Conservation (phyloP, 805 yeast genomes). For the Sugiyamaella smithiae region DNA sequence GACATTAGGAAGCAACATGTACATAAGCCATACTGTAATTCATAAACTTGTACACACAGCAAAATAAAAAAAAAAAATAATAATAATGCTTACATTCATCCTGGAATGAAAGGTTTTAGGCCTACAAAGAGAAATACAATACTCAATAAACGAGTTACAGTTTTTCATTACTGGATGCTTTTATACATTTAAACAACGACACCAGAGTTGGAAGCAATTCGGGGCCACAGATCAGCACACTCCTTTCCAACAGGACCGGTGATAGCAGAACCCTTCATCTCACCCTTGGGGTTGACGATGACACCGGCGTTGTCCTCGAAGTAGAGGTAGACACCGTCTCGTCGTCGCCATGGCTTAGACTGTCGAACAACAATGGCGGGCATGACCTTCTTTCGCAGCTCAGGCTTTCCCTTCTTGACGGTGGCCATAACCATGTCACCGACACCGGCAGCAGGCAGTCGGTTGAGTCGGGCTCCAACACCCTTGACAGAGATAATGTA, state of each 20-base stretch:
- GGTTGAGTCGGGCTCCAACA: conserved; percentile 98
- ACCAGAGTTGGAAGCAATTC: conserved; percentile 99
- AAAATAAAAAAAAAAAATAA: neutral
- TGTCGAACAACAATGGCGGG: conserved; percentile 99
- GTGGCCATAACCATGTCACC: conserved; percentile 88
- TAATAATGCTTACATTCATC: no score
- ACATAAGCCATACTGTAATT: no score
- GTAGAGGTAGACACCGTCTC: conserved; percentile 99
- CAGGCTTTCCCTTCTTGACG: conserved; percentile 99
- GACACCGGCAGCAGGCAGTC: conserved; percentile 99
- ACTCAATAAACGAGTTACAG: no score
- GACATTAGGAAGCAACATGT: neutral
- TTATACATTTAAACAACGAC: conserved; percentile 81
- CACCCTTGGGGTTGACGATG: conserved; percentile 99
- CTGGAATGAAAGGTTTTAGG: no score
- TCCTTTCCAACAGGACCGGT: conserved; percentile 99
- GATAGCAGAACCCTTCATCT: conserved; percentile 99
- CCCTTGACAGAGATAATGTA: conserved; percentile 99
- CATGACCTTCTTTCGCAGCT: conserved; percentile 99
- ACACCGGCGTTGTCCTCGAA: conserved; percentile 99
- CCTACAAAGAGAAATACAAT: no score
- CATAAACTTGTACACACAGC: neutral
- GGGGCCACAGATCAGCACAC: conserved; percentile 99
- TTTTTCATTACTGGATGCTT: no score
- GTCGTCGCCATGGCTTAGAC: conserved; percentile 99